These are phyloP conservation scores for Haplosporangium sp. DNA, from an alignment of 371 early-diverging fungal species.

Conservation along the genomic window DNA sequence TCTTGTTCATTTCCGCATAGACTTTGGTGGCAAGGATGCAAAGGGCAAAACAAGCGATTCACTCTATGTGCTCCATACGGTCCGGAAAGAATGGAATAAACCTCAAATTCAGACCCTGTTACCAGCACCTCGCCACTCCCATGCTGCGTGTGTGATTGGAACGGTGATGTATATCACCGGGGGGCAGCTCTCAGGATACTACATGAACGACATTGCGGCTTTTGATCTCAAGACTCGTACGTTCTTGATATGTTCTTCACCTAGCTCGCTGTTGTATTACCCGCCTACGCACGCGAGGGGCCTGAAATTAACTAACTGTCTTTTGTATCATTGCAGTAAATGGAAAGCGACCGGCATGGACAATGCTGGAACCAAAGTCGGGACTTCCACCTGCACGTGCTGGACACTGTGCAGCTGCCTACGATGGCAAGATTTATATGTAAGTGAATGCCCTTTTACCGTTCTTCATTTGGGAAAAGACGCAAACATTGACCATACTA, in stretches of 20 bases:
- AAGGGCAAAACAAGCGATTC: conserved; percentile 45
- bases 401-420: conserved; percentile 69
- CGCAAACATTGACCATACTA: neutral
- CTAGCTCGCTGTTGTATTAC: no score
- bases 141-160: conserved; percentile 70
- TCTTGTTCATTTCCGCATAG: conserved; percentile 11
- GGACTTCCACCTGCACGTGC: conserved; percentile 68
- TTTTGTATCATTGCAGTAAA: no score
- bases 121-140: conserved; percentile 76
- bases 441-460: conserved; percentile 30
- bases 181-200: conserved; percentile 75
- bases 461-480: neutral
- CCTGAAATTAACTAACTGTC: no score
- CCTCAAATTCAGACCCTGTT: conserved; percentile 66
- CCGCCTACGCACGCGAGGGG: no score
- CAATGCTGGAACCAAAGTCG: conserved; percentile 57
- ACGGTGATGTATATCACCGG: conserved; percentile 80
- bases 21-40: conserved; percentile 56
- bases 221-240: conserved; percentile 75
- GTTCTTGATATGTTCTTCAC: conserved; percentile 7
- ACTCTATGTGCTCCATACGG: conserved; percentile 41
- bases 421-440: conserved; percentile 71
- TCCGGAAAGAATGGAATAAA: conserved; percentile 64
- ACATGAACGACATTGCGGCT: conserved; percentile 74
- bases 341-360: conserved; percentile 65